Evolutionary conservation across 2,329 filamentous ascomycete genomes (phyloP).

Genomic region (Penicillium brasilianum): DNA sequence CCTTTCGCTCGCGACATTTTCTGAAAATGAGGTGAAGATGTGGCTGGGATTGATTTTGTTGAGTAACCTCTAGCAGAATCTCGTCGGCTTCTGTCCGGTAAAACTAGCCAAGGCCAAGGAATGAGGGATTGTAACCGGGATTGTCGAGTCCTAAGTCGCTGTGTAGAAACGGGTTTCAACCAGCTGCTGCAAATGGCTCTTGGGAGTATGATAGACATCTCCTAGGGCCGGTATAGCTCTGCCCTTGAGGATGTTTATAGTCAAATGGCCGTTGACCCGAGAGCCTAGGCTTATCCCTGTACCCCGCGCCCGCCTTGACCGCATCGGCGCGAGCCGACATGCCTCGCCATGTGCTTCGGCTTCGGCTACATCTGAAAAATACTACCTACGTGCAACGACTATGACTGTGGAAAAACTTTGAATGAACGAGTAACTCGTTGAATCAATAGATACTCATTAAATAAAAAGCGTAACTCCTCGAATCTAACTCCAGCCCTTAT

Average conservation of each 20-base stretch:
- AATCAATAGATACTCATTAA: slow-evolving; percentile 26
- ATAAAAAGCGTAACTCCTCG: slow-evolving; percentile 33
- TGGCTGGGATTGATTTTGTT: slow-evolving; percentile 11
- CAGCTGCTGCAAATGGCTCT: slow-evolving; percentile 7
- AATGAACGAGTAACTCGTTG: not conserved
- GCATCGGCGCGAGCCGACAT: slow-evolving; percentile 23
- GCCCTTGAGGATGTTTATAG: slow-evolving; percentile 21
- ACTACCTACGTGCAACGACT: not conserved
- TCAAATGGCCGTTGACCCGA: slow-evolving; percentile 22
- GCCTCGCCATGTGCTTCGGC: slow-evolving; percentile 24
- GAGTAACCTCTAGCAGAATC: slow-evolving; percentile 21
- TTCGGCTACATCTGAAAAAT: not conserved
- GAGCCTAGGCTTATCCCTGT: slow-evolving; percentile 33
- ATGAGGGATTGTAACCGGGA: not conserved
- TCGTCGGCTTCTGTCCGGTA: not conserved
- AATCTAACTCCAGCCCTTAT: slow-evolving; percentile 39
- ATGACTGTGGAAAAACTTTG: not conserved
- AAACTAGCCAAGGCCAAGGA: not conserved
- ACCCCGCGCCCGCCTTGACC: slow-evolving; percentile 32
- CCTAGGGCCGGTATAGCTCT: not conserved
- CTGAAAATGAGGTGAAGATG: slow-evolving; percentile 1
- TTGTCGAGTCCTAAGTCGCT: not conserved
- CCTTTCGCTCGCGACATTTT: slow-evolving; percentile 32
- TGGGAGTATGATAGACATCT: slow-evolving; percentile 21
- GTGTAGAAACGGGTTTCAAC: slow-evolving; percentile 8